phyloP scores from a whole-genome alignment of 139 green algal genomes.

The Coelastrella sp. region DNA sequence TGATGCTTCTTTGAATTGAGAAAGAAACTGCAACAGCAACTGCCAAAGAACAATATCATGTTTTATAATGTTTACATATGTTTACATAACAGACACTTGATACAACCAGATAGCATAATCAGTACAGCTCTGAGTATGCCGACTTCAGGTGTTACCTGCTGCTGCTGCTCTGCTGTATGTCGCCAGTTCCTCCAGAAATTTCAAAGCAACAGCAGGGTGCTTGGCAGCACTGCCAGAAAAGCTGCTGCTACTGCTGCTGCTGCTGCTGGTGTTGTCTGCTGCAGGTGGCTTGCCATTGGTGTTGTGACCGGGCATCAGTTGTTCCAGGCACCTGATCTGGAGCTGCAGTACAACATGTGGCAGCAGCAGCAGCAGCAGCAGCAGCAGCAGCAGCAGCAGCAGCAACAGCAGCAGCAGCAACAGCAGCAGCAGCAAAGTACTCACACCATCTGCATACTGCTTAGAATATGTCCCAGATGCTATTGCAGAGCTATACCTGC shows the following conservation, averaged over 20 bases:
- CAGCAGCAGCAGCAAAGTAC: not conserved
- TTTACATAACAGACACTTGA: no score
- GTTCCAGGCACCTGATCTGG: not conserved
- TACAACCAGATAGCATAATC: no score
- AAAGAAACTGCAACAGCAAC: no score
- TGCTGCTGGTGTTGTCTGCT: not conserved
- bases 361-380: not conserved
- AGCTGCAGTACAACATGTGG: not conserved
- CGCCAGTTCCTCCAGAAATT: not conserved
- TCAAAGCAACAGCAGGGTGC: not conserved
- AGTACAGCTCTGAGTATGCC: no score
- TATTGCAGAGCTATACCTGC: not conserved
- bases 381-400: not conserved
- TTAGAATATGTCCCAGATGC: not conserved
- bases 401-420: not conserved
- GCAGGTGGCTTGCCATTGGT: not conserved
- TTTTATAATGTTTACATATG: no score
- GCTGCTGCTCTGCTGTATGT: not conserved
- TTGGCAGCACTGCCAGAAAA: not conserved
- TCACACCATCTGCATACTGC: not conserved
- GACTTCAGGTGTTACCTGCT: not conserved
- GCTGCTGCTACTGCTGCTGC: constrained; percentile 12
- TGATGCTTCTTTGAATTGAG: no score
- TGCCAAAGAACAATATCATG: no score
- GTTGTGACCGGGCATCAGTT: not conserved